phyloP scores from a whole-genome alignment of 805 yeast genomes.

The Pichia heedii region DNA sequence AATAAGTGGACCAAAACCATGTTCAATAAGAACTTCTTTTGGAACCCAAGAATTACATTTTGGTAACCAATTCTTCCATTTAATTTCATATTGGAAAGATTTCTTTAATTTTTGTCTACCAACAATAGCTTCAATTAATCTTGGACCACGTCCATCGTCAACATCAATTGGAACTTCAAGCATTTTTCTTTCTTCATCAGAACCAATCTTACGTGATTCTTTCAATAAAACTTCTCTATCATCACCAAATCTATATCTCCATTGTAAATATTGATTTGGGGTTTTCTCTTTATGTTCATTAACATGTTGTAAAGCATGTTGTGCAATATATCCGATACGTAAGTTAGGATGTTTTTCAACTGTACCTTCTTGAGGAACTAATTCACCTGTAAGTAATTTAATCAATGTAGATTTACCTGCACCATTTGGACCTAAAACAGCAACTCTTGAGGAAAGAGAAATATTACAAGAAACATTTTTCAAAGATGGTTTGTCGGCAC shows the following conservation, averaged over 20 bases:
- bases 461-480: slow-evolving; percentile 78
- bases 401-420: slow-evolving; percentile 97
- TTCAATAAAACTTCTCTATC: slow-evolving; percentile 93
- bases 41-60: slow-evolving; percentile 92
- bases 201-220: slow-evolving; percentile 83
- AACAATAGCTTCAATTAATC: slow-evolving; percentile 87
- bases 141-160: slow-evolving; percentile 75
- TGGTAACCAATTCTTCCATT: slow-evolving; percentile 90
- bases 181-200: slow-evolving; percentile 58
- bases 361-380: slow-evolving; percentile 75
- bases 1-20: slow-evolving; percentile 83
- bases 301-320: slow-evolving; percentile 95
- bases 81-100: slow-evolving; percentile 92
- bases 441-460: slow-evolving; percentile 92
- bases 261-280: slow-evolving; percentile 94
- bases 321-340: slow-evolving; percentile 98
- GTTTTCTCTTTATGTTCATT: slow-evolving; percentile 96
- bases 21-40: slow-evolving; percentile 67
- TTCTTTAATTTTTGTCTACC: slow-evolving; percentile 97
- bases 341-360: slow-evolving; percentile 97
- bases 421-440: slow-evolving; percentile 95
- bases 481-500: slow-evolving; percentile 77
- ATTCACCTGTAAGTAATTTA: slow-evolving; percentile 86
- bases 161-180: slow-evolving; percentile 73
- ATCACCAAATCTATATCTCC: slow-evolving; percentile 97